A percentile compares a stretch with the other conserved stretches of the same genome.
These are phyloP conservation scores for Eragrostis nindensis DNA, from an alignment of 176 grass and related monocot species.

Conservation along the genomic window DNA sequence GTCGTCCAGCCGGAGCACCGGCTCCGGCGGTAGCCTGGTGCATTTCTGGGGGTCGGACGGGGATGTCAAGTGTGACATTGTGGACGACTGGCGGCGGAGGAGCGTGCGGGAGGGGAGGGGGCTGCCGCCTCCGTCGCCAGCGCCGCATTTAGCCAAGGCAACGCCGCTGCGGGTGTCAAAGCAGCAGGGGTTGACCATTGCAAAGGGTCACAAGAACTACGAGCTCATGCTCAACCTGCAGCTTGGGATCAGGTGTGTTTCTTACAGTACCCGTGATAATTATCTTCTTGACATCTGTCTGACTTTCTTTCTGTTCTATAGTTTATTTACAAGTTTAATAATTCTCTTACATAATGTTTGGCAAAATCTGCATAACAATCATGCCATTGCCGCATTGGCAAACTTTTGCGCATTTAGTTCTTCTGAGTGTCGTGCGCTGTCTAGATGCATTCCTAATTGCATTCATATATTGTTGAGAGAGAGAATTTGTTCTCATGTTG, in stretches of 20 bases:
- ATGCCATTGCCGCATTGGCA: not conserved
- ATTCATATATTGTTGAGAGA: not conserved
- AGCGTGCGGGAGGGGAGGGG: conserved; percentile 47
- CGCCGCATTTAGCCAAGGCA: conserved; percentile 12
- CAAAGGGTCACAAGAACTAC: conserved; percentile 92
- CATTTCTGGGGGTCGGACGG: conserved; percentile 50
- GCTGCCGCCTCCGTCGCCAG: conserved; percentile 15
- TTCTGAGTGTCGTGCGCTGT: not conserved
- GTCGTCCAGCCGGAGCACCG: conserved; percentile 34
- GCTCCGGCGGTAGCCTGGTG: conserved; percentile 43
- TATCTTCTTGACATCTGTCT: not conserved
- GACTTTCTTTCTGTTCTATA: not conserved
- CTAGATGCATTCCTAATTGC: not conserved
- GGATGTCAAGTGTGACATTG: conserved; percentile 44
- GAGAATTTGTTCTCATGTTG: not conserved
- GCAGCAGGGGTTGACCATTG: conserved; percentile 77
- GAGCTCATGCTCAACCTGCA: conserved; percentile 99
- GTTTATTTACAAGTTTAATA: not conserved
- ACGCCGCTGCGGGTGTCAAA: conserved; percentile 39
- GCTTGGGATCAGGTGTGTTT: conserved; percentile 83
- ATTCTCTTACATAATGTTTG: not conserved
- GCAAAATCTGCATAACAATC: not conserved
- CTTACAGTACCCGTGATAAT: not conserved
- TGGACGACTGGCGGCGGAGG: conserved; percentile 52
- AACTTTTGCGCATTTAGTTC: not conserved